Evolutionary conservation across 73 alveolate species (phyloP).

Genomic region (Stentor coeruleus): DNA sequence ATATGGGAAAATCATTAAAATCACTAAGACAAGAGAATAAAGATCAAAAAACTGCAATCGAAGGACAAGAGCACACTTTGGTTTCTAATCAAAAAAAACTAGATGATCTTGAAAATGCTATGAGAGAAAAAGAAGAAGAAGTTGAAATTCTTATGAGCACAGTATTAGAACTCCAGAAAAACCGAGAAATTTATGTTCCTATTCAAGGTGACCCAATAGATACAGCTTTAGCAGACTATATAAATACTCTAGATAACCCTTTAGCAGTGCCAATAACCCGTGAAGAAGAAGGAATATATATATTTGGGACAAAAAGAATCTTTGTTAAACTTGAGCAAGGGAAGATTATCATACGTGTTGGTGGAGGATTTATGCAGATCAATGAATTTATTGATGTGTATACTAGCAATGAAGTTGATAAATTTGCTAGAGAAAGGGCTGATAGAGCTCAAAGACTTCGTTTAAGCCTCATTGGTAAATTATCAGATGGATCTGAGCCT

Average conservation of each 20-base stretch:
- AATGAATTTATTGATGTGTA: slow-evolving; percentile 61
- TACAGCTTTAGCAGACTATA: slow-evolving; percentile 54
- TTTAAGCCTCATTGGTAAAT: neutral
- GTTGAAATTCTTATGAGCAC: slow-evolving; percentile 18
- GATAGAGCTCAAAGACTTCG: neutral
- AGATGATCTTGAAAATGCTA: neutral
- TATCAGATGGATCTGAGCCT: no score
- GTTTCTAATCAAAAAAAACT: neutral
- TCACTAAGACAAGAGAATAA: neutral
- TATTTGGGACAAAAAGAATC: slow-evolving; percentile 54
- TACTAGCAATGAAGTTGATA: slow-evolving; percentile 60
- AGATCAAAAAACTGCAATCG: neutral
- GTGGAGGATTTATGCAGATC: slow-evolving; percentile 62
- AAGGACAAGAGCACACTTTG: neutral
- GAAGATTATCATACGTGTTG: slow-evolving; percentile 61
- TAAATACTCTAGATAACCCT: slow-evolving; percentile 55
- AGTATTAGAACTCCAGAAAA: slow-evolving; percentile 16
- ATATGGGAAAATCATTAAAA: neutral
- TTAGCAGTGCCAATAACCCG: slow-evolving; percentile 58
- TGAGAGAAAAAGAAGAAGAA: slow-evolving; percentile 36
- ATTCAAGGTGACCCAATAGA: slow-evolving; percentile 58
- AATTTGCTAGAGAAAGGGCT: slow-evolving; percentile 30
- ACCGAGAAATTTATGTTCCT: slow-evolving; percentile 54
- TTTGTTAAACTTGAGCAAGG: slow-evolving; percentile 63
- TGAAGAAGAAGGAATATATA: slow-evolving; percentile 63